Evolutionary conservation across 164 flowering plant species (phyloP), one percentile per base, ranked within the genome.

Genomic region (Buxus sempervirens): DNA sequence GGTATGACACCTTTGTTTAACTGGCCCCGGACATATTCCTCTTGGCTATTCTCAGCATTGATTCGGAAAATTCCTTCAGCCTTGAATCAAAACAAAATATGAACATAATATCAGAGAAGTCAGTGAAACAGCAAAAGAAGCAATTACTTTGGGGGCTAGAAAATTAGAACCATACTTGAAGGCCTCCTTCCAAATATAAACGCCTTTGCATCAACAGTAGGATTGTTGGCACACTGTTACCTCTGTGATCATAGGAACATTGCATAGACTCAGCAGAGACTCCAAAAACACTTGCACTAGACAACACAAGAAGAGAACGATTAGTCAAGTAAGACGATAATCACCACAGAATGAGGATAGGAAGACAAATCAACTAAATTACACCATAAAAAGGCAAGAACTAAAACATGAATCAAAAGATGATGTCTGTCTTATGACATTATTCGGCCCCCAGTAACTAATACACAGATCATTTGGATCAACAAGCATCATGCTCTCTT

Each of bases 201-300:
- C 84, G 89, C 75, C 75, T 84, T 63, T 95, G 98, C 96, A 95
- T 85, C 90, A 79, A 81, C 19, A 95, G 87, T 27, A 95, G 94
- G 75, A 95, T 90, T 14, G 93, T 92, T 1, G 98, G 98, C 63
- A 95, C 96, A 65, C 97, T 89, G 74, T 95, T 92, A 60, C 96
- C 93, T 76, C 91, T 82, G 19, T 70, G 70, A 73, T 95, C 97
- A 69, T 81, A 90, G 28, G 96, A 86, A 67, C 96, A 90, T 73
- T 95, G 97, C 98, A 95, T 95, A 18, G 97, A 95, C 75, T 85
- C 77, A 20, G 97, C 89, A 68, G 98, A 92, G 69, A 95, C 97
- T 67, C 98, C 98, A 79, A 95, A 95, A 14, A 92, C 97, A 23
- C 86, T 88, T 2, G 78, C 94, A 79, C 98, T 95, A 82, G 59